A percentile compares a stretch with the other conserved stretches of the same genome.
These are phyloP conservation scores for Euphorbia schlechtendalii DNA, from an alignment of 441 rosid genomes.

Conservation along the genomic window DNA sequence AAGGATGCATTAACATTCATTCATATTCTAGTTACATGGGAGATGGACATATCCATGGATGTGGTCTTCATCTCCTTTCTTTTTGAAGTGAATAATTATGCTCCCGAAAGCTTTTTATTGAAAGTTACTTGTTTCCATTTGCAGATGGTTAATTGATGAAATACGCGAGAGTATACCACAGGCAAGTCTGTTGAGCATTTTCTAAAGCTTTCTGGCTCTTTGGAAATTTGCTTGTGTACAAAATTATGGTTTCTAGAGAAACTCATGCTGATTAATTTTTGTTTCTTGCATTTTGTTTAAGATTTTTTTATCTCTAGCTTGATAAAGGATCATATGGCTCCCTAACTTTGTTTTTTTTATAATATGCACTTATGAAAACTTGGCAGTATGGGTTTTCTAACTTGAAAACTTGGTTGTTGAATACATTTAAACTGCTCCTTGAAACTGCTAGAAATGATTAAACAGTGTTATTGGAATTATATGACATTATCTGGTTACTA, in stretches of 20 bases:
- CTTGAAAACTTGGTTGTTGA: background rate
- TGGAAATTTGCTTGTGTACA: background rate
- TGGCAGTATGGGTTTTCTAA: background rate
- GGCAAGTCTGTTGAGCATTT: constrained; percentile 43
- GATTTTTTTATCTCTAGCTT: background rate
- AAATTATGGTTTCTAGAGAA: background rate
- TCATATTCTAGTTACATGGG: constrained; percentile 1
- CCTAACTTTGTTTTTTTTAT: background rate
- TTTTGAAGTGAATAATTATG: constrained; percentile 5
- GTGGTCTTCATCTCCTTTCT: constrained; percentile 3
- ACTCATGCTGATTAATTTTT: background rate
- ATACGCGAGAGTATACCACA: constrained; percentile 84
- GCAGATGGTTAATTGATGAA: constrained; percentile 93
- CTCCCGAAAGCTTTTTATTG: constrained; percentile 18
- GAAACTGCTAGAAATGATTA: background rate
- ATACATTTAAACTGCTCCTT: background rate
- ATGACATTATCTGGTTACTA: background rate
- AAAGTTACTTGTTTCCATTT: constrained; percentile 28
- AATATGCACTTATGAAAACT: background rate
- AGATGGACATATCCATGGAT: background rate
- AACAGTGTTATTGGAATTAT: background rate
- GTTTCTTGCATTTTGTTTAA: background rate
- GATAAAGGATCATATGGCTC: background rate
- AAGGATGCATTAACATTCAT: background rate
- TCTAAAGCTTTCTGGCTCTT: background rate